Base-by-base conservation (phyloP, 2,329 filamentous ascomycete species). In the Calonectria pauciramosa region DNA sequence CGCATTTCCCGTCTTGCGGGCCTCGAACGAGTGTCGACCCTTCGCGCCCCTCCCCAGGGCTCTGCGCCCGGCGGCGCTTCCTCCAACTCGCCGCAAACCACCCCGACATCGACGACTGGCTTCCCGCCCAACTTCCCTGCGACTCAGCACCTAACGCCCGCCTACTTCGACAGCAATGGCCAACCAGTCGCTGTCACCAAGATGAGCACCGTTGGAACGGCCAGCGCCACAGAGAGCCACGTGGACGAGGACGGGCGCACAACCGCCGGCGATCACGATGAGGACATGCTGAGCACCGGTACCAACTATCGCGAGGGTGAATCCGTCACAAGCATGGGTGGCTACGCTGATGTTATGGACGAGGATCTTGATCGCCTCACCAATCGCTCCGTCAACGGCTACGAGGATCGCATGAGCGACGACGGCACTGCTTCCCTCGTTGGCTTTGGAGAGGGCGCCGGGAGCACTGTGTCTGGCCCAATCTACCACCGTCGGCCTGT, bases 1-100 rank as follows among this genome's bases (percentile, higher is more conserved):
- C 96, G 96, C 82, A 98, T 99, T 85, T 98, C 96, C 54, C 96
- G 96, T 66, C 92, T 98, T 28, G 95, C 96, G 16, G 96, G 96
- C n/a, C 91, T 98, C 47, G 96, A 98, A 84, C 93, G 95, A 71
- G 93, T 98, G 72, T 93, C 94, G 20, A 94, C 95, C n/a, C 90
- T 94, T 54, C 93, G 94, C 75, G 88, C 91, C 36, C 85, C 86
- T 13, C 81, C 86, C 74, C 82, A 82, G 80, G 75, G 79, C 70
- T 74, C 80, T 77, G 82, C 76, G 76, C 76, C 77, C 11, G 77
- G 80, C 74, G 81, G 78, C 75, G 81, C 83, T 38, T 84, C 85
- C 18, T 86, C 88, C 51, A 83, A 88, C 51, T 87, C 83, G 75
- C 88, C 83, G 70, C 91, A 87, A 85, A 91, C 87, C 26, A 88